Evolutionary conservation across 2,329 filamentous ascomycete species (phyloP).

Genomic region (Cercospora berteroae): DNA sequence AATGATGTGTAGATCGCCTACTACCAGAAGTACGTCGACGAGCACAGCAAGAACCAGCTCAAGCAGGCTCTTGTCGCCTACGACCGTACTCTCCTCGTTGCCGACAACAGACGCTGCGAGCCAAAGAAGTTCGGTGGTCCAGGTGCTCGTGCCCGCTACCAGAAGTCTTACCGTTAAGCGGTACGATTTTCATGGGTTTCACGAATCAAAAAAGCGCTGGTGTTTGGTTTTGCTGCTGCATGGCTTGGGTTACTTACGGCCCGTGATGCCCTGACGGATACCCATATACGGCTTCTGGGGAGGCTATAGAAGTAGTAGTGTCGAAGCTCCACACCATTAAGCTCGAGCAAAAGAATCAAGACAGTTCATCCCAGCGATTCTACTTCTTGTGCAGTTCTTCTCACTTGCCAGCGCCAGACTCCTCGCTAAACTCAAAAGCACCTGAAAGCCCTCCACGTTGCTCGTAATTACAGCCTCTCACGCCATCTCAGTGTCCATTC

Average conservation of each 20-base stretch:
- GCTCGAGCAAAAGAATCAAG: conserved; percentile 10
- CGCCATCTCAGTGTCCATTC: conserved; percentile 18
- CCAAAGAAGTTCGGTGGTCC: conserved; percentile 97
- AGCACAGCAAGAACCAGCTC: conserved; percentile 99
- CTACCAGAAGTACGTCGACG: conserved; percentile 99
- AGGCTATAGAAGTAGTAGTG: conserved; percentile 12
- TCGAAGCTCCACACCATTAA: conserved; percentile 6
- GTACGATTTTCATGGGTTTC: conserved; percentile 19
- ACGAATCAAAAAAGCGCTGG: conserved; percentile 14
- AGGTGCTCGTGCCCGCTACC: conserved; percentile 93
- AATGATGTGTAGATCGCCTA: conserved; percentile 64
- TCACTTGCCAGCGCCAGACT: conserved; percentile 14
- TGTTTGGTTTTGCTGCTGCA: conserved; percentile 15
- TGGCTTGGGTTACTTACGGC: conserved; percentile 12
- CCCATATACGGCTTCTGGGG: conserved; percentile 9
- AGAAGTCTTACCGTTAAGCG: conserved; percentile 97
- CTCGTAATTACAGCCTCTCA: not conserved
- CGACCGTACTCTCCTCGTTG: conserved; percentile 95
- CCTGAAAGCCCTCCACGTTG: not conserved
- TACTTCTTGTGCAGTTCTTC: not conserved
- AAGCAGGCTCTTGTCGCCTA: conserved; percentile 96
- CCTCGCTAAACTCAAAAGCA: conserved; percentile 16
- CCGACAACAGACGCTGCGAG: conserved; percentile 98
- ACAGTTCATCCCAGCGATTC: conserved; percentile 11
- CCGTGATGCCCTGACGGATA: conserved; percentile 11